These are phyloP conservation scores for Fomitopsis pulvina DNA, from an alignment of 768 basidiomycete genomes.

Conservation along the genomic window DNA sequence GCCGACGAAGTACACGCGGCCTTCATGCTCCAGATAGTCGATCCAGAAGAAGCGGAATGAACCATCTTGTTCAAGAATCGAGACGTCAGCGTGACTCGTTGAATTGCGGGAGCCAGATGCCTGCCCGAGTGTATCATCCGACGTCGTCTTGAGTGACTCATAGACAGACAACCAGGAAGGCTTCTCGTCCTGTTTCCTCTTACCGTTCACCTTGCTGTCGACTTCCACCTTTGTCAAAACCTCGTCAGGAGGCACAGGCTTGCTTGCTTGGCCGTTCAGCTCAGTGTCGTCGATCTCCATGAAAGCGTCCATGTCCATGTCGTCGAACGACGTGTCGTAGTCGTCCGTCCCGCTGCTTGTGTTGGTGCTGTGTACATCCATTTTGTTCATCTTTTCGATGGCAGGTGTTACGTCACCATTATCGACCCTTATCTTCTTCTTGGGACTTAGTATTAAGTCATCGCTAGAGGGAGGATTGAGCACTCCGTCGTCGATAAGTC, in stretches of 20 bases:
- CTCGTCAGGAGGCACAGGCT: slow-evolving; percentile 4
- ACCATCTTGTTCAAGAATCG: slow-evolving; percentile 77
- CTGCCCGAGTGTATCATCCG: slow-evolving; percentile 55
- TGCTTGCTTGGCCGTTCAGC: neutral
- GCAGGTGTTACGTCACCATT: slow-evolving; percentile 44
- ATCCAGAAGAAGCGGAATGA: slow-evolving; percentile 93
- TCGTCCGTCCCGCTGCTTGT: slow-evolving; percentile 24
- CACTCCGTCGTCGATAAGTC: slow-evolving; percentile 21
- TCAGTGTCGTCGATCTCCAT: slow-evolving; percentile 57
- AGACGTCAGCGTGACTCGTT: slow-evolving; percentile 32
- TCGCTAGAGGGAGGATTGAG: slow-evolving; percentile 42
- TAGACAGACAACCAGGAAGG: slow-evolving; percentile 73
- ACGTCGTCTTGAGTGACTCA: slow-evolving; percentile 57
- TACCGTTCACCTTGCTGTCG: slow-evolving; percentile 12
- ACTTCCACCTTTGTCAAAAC: slow-evolving; percentile 25
- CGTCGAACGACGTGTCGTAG: slow-evolving; percentile 37
- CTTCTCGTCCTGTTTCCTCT: slow-evolving; percentile 38
- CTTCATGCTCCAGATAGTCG: slow-evolving; percentile 85
- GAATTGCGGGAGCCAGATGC: slow-evolving; percentile 16
- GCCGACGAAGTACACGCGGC: slow-evolving; percentile 82
- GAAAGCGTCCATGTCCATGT: slow-evolving; percentile 51
- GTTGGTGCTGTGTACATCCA: slow-evolving; percentile 40
- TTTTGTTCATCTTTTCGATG: slow-evolving; percentile 47
- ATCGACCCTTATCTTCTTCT: slow-evolving; percentile 53
- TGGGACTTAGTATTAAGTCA: slow-evolving; percentile 58